phyloP scores from a whole-genome alignment of 371 early-diverging fungal genomes.

The Funneliformis caledonium region DNA sequence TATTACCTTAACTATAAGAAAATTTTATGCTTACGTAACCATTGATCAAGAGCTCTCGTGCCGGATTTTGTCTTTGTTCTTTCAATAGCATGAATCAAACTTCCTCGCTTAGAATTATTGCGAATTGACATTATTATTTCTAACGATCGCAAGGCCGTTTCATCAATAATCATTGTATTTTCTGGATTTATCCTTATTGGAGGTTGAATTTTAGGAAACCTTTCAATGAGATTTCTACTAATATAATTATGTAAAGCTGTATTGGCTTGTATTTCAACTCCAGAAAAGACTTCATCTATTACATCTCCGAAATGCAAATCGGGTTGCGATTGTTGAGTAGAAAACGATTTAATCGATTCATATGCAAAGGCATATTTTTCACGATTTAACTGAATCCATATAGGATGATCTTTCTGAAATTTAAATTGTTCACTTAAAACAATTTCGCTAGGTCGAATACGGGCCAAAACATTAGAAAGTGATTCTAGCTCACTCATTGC shows the following conservation, averaged over 20 bases:
- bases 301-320: neutral
- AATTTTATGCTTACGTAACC: constrained; percentile 58
- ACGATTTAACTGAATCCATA: constrained; percentile 40
- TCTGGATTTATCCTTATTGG: constrained; percentile 54
- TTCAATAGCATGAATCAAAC: constrained; percentile 72
- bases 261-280: constrained; percentile 56
- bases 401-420: constrained; percentile 39
- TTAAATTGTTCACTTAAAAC: constrained; percentile 56
- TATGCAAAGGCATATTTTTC: constrained; percentile 44
- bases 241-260: constrained; percentile 61
- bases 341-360: constrained; percentile 35
- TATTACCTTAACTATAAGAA: neutral
- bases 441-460: constrained; percentile 87
- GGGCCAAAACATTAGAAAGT: constrained; percentile 72
- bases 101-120: constrained; percentile 58
- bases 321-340: neutral
- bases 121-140: constrained; percentile 60
- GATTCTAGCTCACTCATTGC: constrained; percentile 54
- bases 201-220: constrained; percentile 53
- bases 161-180: constrained; percentile 63
- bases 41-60: constrained; percentile 69
- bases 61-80: constrained; percentile 83
- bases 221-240: constrained; percentile 57
- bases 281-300: constrained; percentile 43
- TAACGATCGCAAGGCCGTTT: constrained; percentile 61